Base-by-base conservation (phyloP, 139 green algal genomes). In the Pleodorina starrii region DNA sequence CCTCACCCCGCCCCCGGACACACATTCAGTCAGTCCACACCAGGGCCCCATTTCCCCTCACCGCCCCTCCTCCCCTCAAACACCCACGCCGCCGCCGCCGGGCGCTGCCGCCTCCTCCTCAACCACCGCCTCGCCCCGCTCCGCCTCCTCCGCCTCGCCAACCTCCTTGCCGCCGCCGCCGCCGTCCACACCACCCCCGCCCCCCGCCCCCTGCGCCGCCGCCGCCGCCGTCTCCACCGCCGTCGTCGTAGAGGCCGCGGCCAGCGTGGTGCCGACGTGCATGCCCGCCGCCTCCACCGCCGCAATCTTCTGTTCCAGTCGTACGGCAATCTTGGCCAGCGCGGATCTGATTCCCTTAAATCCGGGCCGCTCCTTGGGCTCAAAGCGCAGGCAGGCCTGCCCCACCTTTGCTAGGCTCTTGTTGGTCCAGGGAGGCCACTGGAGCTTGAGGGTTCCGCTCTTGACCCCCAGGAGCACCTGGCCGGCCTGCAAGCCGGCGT, bases 381-480 rank as follows among this genome's bases (percentile, higher is more conserved):
- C 83, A 32, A 88, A 88, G 32, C 83, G 83, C 66, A 88, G 35
- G 44, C 83, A 88, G 5, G 83, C 83, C 83, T 81, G 44, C 4
- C 83, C 83, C 38, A 86, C 83, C 83, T 88, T 88, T 43, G n/a
- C 46, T 11, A 88, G 66, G 43, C 44, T 54, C 63, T 88, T 88
- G 68, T 88, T 80, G 35, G 42, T 21, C 83, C 66, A 88, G 36
- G 73, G 1, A 5, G 89, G 83, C 89, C 89, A 92, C 46, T 83
- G 42, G 43, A 92, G 82, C 74, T 69, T 78, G 27, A 92, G 74
- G 5, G 36, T 87, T 43, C 83, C 82, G 23, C 51, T 89, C 75
- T 92, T 87, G 72, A 90, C 87, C 44, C 89, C 89, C 36, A 90
- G 87, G 57, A 92, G 74, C 43, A 92, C 84, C 43, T 90, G 84